Evolutionary conservation across 768 basidiomycete species (phyloP), one percentile per base, ranked within the genome.

Genomic region (Chalciporus piperatus): DNA sequence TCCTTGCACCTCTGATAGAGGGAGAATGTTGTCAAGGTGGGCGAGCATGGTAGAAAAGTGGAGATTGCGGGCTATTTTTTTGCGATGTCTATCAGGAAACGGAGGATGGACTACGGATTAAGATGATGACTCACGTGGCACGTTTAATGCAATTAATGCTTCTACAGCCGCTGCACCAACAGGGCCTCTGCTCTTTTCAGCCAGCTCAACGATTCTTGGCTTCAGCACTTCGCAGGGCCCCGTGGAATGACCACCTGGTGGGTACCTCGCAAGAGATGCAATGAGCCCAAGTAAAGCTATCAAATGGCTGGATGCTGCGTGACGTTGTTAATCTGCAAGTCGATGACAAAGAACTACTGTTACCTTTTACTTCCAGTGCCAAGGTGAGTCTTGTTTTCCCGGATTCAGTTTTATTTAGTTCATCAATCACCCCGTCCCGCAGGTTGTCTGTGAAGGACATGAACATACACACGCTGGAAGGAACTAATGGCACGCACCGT

Each of bases 121-220:
- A 32, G 22, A 10, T 6, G 3, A 14, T 7, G 1, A 46, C 56
- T 46, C 27, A 58, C 54, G 17, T 9, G 14, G 16, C 16, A 3
- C 39, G 0, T 33, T 30, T 44, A 58, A 22, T 8, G 47, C 40
- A 38, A 56, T 40, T 13, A 58, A 25, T 10, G 43, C 44, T 27
- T 48, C 30, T 11, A 58, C 40, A 12, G 56, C 56, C 5, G 40
- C 50, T 13, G 43, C 7, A 22, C 56, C 56, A n/a, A 48, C 41
- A 1, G 23, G 33, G n/a, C 35, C 3, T 10, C 10, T 47, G 17
- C 12, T 22, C 27, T 23, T 32, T 22, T 12, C 17, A 22, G 45
- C 44, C 11, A 58, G 16, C 1, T 45, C n/a, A 7, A 5, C 1
- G 28, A 58, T 48, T 22, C 14, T 48, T 9, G 17, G 4, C 14